These are phyloP conservation scores for Annulohypoxylon stygium DNA, from an alignment of 495 filamentous ascomycete genomes.

Conservation along the genomic window DNA sequence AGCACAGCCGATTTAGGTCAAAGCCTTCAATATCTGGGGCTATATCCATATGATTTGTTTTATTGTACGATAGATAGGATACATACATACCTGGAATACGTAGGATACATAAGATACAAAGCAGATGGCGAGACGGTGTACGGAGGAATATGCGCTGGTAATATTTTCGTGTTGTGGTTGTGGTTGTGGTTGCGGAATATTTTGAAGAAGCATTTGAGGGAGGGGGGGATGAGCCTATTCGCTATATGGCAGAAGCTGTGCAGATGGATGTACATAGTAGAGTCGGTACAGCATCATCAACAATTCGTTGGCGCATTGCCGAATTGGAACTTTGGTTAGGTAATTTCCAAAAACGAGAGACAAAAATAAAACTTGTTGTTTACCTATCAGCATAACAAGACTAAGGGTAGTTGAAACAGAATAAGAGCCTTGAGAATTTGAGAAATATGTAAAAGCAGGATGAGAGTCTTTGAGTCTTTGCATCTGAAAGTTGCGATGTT, in stretches of 20 bases:
- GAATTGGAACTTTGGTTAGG: constrained; percentile 34
- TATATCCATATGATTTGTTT: constrained; percentile 26
- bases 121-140: not conserved
- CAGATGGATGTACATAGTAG: not conserved
- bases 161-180: constrained; percentile 22
- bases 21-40: constrained; percentile 12
- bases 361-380: constrained; percentile 31
- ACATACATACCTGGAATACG: not conserved
- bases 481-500: constrained; percentile 9
- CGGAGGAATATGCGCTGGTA: constrained; percentile 47
- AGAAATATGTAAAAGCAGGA: constrained; percentile 25
- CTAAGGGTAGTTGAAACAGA: constrained; percentile 31
- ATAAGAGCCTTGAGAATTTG: constrained; percentile 5
- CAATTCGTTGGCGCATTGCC: constrained; percentile 29
- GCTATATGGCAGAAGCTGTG: constrained; percentile 3
- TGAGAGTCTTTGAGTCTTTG: constrained; percentile 16
- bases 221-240: constrained; percentile 31
- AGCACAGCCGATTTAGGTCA: constrained; percentile 25
- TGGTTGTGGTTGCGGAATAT: constrained; percentile 18
- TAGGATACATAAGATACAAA: not conserved
- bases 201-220: not conserved
- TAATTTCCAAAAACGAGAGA: constrained; percentile 32
- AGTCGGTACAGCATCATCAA: constrained; percentile 21
- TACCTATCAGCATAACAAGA: constrained; percentile 37
- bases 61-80: not conserved